Percentiles rank a stretch among this genome's conserved stretches.
Conservation (phyloP, 306 rosid species). For the Vigna reflexopilosa region DNA sequence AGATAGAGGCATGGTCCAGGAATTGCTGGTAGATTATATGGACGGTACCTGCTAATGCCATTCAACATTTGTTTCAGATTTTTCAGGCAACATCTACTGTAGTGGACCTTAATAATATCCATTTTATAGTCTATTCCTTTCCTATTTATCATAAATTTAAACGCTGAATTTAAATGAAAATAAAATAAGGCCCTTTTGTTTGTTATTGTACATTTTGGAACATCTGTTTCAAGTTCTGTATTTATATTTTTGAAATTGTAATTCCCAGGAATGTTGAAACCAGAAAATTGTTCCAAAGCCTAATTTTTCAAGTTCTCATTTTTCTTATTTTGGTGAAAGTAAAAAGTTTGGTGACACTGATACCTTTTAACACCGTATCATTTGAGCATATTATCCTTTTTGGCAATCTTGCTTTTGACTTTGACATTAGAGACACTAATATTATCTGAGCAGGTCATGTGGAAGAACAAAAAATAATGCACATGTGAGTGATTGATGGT, state of each 20-base stretch:
- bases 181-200: slow-evolving; percentile 15
- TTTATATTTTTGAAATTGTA: too few relatives aligned
- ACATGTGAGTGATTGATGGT: too few relatives aligned
- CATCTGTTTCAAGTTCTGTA: too few relatives aligned
- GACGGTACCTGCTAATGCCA: slow-evolving; percentile 77
- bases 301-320: too few relatives aligned
- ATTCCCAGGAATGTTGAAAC: too few relatives aligned
- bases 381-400: slow-evolving; percentile 1
- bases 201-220: not conserved
- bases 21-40: slow-evolving; percentile 87
- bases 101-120: slow-evolving; percentile 7
- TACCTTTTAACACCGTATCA: not conserved
- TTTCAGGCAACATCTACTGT: slow-evolving; percentile 38
- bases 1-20: slow-evolving; percentile 85
- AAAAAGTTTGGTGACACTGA: too few relatives aligned
- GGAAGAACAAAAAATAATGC: too few relatives aligned
- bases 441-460: too few relatives aligned
- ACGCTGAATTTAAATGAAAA: not conserved
- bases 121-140: slow-evolving; percentile 32
- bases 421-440: too few relatives aligned
- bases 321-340: too few relatives aligned
- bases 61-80: slow-evolving; percentile 39
- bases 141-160: not conserved
- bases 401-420: not conserved
- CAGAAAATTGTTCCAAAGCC: too few relatives aligned